Evolutionary conservation across 2,329 filamentous ascomycete genomes (phyloP).

Genomic region (Raffaelea albimanens): DNA sequence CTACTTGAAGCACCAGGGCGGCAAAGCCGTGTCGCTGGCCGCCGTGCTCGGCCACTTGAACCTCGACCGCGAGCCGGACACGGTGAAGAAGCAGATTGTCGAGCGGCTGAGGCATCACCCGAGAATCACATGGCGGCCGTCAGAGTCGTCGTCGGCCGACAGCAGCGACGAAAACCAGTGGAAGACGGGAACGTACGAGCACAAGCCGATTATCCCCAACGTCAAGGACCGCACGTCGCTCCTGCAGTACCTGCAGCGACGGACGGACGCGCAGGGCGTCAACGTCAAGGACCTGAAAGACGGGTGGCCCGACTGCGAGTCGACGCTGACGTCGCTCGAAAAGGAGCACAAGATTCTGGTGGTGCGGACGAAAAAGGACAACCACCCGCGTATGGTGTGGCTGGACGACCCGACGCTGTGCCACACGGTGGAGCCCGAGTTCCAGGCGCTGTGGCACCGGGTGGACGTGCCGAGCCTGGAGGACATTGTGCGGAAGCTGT

Average conservation of each 20-base stretch:
- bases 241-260: conserved; percentile 69
- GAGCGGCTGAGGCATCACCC: conserved; percentile 58
- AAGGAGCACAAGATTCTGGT: conserved; percentile 71
- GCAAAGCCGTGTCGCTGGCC: conserved; percentile 57
- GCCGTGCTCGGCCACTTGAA: conserved; percentile 77
- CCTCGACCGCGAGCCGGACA: conserved; percentile 52
- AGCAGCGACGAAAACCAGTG: conserved; percentile 28
- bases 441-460: conserved; percentile 73
- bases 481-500: conserved; percentile 67
- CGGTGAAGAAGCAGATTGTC: conserved; percentile 54
- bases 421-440: conserved; percentile 70
- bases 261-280: conserved; percentile 71
- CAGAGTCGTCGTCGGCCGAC: conserved; percentile 23
- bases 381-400: conserved; percentile 79
- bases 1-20: conserved; percentile 66
- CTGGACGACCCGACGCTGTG: conserved; percentile 72
- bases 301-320: conserved; percentile 81
- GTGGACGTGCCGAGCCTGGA: conserved; percentile 67
- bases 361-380: conserved; percentile 86
- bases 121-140: conserved; percentile 47
- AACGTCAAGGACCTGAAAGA: conserved; percentile 88
- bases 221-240: conserved; percentile 72
- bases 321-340: conserved; percentile 70
- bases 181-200: conserved; percentile 64
- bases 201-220: conserved; percentile 70